A percentile compares a stretch with the other conserved stretches of the same genome.
Evolutionary conservation across 495 filamentous ascomycete genomes (phyloP).

Genomic region (Xylaria longipes): DNA sequence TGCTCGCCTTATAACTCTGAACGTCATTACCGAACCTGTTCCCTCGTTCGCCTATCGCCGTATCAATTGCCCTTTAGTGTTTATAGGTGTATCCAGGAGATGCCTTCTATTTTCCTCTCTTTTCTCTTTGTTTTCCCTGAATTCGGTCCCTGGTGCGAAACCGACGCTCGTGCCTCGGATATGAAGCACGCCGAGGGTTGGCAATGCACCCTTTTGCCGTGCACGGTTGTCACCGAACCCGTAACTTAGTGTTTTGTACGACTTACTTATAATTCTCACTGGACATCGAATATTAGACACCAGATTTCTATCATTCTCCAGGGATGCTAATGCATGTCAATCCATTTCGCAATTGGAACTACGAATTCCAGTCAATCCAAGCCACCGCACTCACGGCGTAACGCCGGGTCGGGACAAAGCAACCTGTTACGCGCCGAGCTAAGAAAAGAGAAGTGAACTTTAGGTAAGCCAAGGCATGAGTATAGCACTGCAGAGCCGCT

Average conservation of each 20-base stretch:
- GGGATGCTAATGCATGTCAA: neutral
- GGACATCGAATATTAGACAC: neutral
- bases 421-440: conserved; percentile 6
- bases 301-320: neutral
- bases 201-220: neutral
- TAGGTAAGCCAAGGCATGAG: neutral
- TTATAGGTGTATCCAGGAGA: neutral
- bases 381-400: conserved; percentile 1
- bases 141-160: neutral
- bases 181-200: neutral
- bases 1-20: too few species aligned
- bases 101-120: neutral
- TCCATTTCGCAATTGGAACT: neutral
- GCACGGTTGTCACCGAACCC: neutral
- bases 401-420: neutral
- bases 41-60: neutral
- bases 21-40: too few species aligned
- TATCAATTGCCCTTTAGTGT: neutral
- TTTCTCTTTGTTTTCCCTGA: neutral
- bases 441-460: neutral
- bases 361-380: conserved; percentile 1
- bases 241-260: neutral
- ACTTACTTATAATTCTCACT: neutral
- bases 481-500: conserved; percentile 4
- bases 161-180: neutral